Conservation (phyloP, 352 stramenopile genomes). For the Globisporangium radiosum region DNA sequence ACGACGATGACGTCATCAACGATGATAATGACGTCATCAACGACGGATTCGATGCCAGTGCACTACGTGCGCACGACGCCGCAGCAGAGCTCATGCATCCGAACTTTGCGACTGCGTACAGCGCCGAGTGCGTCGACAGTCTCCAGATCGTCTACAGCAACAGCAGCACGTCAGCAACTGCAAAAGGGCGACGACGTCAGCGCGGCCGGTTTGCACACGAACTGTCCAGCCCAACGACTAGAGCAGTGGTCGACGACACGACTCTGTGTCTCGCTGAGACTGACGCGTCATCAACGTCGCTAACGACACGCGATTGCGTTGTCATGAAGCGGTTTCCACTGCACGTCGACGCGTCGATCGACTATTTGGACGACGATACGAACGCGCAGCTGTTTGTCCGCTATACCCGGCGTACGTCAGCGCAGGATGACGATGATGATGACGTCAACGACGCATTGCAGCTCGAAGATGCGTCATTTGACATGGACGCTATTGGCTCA, state of each 20-base stretch:
- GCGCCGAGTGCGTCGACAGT: constrained; percentile 73
- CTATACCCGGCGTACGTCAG: too few relatives aligned
- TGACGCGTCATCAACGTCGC: too few relatives aligned
- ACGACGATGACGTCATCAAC: constrained; percentile 13
- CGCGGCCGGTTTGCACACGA: not conserved
- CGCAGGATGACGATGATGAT: constrained; percentile 13
- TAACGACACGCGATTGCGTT: not conserved
- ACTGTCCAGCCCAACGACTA: too few relatives aligned
- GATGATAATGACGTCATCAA: constrained; percentile 2
- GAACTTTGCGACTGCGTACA: constrained; percentile 78
- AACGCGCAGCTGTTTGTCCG: too few relatives aligned
- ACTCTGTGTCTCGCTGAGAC: too few relatives aligned
- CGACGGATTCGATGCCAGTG: constrained; percentile 9
- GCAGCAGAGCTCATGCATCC: constrained; percentile 68
- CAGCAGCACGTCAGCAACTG: constrained; percentile 26
- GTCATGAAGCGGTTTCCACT: constrained; percentile 11
- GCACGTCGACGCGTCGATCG: constrained; percentile 8
- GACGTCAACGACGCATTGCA: constrained; percentile 15
- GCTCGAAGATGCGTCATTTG: constrained; percentile 12
- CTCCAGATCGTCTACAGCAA: constrained; percentile 65
- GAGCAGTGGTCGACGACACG: too few relatives aligned
- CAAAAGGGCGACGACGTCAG: constrained; percentile 10
- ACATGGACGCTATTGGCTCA: constrained; percentile 4
- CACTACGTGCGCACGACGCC: constrained; percentile 21
- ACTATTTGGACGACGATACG: not conserved